A percentile compares a stretch with the other conserved stretches of the same genome.
Conservation (phyloP, 345 rosid species). For the Noccaea caerulescens region DNA sequence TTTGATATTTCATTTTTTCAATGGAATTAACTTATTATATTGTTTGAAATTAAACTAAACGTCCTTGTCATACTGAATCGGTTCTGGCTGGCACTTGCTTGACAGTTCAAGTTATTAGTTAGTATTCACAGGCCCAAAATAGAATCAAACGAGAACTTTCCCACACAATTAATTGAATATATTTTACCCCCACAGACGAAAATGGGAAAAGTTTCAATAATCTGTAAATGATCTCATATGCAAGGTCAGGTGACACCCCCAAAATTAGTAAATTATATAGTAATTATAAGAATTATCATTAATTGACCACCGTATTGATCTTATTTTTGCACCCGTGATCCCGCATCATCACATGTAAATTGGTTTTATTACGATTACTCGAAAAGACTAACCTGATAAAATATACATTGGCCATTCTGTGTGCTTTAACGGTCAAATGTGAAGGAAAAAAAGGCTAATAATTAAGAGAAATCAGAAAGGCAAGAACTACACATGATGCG, state of each 20-base stretch:
- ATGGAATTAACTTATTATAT: too few species aligned
- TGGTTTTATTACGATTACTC: too few species aligned
- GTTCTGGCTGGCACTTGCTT: constrained; percentile 28
- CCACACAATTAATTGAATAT: not conserved
- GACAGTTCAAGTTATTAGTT: constrained; percentile 24
- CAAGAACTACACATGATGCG: constrained; percentile 7
- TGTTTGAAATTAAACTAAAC: not conserved
- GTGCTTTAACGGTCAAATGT: not conserved
- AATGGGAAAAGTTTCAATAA: too few species aligned
- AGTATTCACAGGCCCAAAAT: constrained; percentile 18
- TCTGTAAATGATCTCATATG: too few species aligned
- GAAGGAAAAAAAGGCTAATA: not conserved
- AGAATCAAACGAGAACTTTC: constrained; percentile 15
- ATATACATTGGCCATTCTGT: not conserved
- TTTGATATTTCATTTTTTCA: too few species aligned
- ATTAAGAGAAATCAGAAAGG: not conserved
- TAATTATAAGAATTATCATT: too few species aligned
- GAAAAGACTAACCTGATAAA: not conserved
- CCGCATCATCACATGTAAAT: too few species aligned
- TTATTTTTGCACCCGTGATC: too few species aligned
- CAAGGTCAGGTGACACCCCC: too few species aligned
- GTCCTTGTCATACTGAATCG: constrained; percentile 14
- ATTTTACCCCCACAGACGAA: not conserved
- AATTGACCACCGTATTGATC: too few species aligned
- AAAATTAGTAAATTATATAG: too few species aligned